Percentiles rank a stretch among this genome's conserved stretches.
These are phyloP conservation scores for Trichoderma koningii DNA, from an alignment of 2,329 filamentous ascomycete species.

Conservation along the genomic window DNA sequence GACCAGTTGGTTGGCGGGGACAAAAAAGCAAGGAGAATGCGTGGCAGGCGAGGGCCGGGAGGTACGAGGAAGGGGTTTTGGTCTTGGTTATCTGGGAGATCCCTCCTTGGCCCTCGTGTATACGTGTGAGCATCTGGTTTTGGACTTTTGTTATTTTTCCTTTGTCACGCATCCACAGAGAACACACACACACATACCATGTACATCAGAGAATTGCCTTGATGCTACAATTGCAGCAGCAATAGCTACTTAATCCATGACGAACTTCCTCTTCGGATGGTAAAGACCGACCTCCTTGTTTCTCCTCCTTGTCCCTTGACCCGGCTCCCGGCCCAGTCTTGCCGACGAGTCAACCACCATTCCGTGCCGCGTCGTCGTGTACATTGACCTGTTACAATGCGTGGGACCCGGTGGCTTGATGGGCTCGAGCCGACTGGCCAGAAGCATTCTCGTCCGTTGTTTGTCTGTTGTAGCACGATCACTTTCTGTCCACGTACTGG, in stretches of 20 bases:
- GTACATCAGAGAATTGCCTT: constrained; percentile 36
- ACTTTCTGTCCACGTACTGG: too few species aligned
- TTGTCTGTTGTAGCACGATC: too few species aligned
- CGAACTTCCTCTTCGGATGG: constrained; percentile 17
- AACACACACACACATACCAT: constrained; percentile 29
- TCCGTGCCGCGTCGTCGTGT: neutral
- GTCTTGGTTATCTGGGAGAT: constrained; percentile 11
- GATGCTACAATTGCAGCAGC: constrained; percentile 16
- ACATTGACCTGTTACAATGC: constrained; percentile 1
- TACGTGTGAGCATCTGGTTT: constrained; percentile 32
- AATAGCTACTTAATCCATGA: constrained; percentile 23
- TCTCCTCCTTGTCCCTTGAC: neutral
- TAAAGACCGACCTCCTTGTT: neutral
- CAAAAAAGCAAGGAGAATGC: neutral
- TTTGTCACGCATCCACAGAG: constrained; percentile 25
- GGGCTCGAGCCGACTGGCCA: constrained; percentile 16
- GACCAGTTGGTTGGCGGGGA: constrained; percentile 5
- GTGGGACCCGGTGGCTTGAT: constrained; percentile 14
- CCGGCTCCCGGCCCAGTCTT: neutral
- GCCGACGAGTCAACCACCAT: too few species aligned
- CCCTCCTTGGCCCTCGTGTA: constrained; percentile 17
- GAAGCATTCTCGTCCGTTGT: too few species aligned
- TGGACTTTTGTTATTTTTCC: constrained; percentile 20
- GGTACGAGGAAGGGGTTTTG: constrained; percentile 12
- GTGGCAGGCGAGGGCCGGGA: constrained; percentile 7